Evolutionary conservation across 441 rosid genomes (phyloP), one percentile per base, ranked within the genome.

Genomic region (Gossypium laxum): DNA sequence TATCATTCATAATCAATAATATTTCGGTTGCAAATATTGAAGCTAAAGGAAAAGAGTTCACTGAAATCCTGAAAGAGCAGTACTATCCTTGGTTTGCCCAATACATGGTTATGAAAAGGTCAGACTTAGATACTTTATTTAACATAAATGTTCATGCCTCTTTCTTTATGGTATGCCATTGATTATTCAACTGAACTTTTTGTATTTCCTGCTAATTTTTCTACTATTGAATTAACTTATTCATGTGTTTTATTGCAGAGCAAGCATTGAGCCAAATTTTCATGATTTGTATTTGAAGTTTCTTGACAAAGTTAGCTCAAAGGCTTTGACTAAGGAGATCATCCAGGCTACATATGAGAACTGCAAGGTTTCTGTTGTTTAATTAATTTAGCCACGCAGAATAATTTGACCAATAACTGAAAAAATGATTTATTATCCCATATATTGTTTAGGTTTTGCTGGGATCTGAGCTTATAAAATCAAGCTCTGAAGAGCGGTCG

Each of bases 21-120:
- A 85, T 95, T 71, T 92, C 99, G 21, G 78, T 58, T 76, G 81
- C 93, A 38, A 95, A 95, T 82, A 50, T 92, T 60, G 99, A 95
- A 79, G 82, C 85, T 50, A 95, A 92, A 81, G 85, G 90, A 61
- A 95, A 88, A 79, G 98, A 95, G 77, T 83, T 95, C 72, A 79
- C 88, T 72, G 99, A 95, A 73, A 78, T 91, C 79, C 77, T 95
- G 68, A 88, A 86, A 68, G 98, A 95, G 72, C 92, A 88, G 75
- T 83, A 89, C 70, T 85, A 86, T 78, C 89, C 98, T 4, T 95
- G 99, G 99, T 92, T 95, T 76, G 98, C 99, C 0, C 96, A 88
- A 75, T 95, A 95, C 71, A 91, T 95, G 97, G 99, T 95, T 58
- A 95, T 95, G 99, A 95, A 90, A 89, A 91, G 99, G 99, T 95